Evolutionary conservation across 2,329 filamentous ascomycete species (phyloP), one percentile per base, ranked within the genome.

Genomic region (Exophiala phaeomuriformis): DNA sequence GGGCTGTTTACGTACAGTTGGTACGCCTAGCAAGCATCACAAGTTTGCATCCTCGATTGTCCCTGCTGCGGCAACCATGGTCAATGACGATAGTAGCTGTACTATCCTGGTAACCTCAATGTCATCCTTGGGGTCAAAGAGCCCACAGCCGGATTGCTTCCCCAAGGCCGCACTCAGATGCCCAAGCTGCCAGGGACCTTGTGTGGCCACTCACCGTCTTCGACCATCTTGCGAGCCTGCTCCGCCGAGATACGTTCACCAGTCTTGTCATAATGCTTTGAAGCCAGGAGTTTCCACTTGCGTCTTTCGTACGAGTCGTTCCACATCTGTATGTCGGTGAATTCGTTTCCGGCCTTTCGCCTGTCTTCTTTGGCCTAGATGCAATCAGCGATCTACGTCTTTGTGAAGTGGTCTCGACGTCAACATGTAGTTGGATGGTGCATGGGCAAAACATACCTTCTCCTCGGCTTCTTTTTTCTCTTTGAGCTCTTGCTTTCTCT

Each of bases 251-350:
- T 60, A 9, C 62, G 57, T 8, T 61, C 45, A 10, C 62, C 62
- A 31, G 62, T 64, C 48, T 51, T 52, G 50, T 64, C 62, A 36
- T 58, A 64, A 47, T 63, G 60, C 41, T 52, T 60, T 2, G 62
- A 62, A n/a, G 61, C 59, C 39, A 61, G 30, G 1, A 31, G 41
- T 2, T 52, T 37, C 53, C 62, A 63, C 49, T 61, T 62, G 36
- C 58, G 56, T 44, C 52, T 53, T 48, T 61, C 55, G 33, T 55
- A 53, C 5, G 39, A 33, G 5, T 59, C 47, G 6, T 55, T 52
- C 48, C 40, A 48, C 7, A 30, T 29, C 46, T 55, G 52, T 30
- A 57, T 7, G 33, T 46, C 36, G 12, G 9, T 32, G 9, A 41
- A 32, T 31, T 19, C 40, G 44, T 35, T 30, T 52, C n/a, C 9